These are phyloP conservation scores for Daldinia bambusicola DNA, from an alignment of 495 filamentous ascomycete species.

Conservation along the genomic window DNA sequence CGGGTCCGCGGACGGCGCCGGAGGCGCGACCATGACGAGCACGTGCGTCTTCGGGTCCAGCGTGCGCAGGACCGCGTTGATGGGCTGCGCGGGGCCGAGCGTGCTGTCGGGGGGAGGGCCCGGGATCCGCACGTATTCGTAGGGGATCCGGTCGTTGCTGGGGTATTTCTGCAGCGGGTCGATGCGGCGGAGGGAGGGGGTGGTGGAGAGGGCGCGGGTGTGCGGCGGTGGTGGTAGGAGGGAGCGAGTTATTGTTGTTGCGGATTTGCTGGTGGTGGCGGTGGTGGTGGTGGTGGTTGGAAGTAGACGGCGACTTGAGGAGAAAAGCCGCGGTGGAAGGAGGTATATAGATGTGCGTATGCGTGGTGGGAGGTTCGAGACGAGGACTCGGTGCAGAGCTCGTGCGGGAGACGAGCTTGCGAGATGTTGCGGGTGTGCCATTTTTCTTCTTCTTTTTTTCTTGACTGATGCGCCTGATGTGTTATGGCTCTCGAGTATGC, in stretches of 20 bases:
- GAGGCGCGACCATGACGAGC: conserved; percentile 67
- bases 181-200: conserved; percentile 29
- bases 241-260: background rate
- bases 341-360: conserved; percentile 24
- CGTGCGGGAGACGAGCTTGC: conserved; percentile 38
- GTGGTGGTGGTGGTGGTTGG: too few relatives aligned
- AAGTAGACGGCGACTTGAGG: conserved; percentile 7
- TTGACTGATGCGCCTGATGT: background rate
- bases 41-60: conserved; percentile 63
- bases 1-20: conserved; percentile 7
- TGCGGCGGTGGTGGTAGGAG: conserved; percentile 9
- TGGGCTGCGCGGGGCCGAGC: conserved; percentile 58
- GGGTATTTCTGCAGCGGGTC: conserved; percentile 12
- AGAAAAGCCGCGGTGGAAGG: conserved; percentile 22
- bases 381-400: conserved; percentile 41
- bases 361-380: conserved; percentile 13
- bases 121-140: conserved; percentile 64
- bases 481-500: background rate
- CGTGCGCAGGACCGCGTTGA: conserved; percentile 55
- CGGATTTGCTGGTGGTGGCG: background rate
- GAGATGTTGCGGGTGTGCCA: conserved; percentile 40
- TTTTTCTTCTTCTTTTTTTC: background rate
- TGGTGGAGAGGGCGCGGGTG: conserved; percentile 34
- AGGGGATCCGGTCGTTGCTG: conserved; percentile 66
- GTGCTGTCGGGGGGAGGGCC: conserved; percentile 52